Base-by-base conservation (phyloP, 371 early-diverging fungal genomes). In the Mortierella sp. region DNA sequence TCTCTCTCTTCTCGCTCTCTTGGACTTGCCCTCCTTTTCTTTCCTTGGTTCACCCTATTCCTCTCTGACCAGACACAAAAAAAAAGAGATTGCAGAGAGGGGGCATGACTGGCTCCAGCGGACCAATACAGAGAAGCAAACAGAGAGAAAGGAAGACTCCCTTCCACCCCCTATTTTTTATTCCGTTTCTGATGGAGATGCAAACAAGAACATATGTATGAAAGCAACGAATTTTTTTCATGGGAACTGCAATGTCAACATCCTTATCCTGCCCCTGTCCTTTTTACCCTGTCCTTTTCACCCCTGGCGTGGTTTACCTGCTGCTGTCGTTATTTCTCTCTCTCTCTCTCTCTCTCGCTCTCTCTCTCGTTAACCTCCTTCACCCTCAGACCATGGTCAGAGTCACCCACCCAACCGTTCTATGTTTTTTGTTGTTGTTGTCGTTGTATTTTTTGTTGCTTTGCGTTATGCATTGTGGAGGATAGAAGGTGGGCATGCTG, bases 101-200 rank as follows among this genome's bases (percentile, higher is more conserved):
- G 34, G 9, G 61, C 37, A 37, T 37, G 37, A 37, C 61, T 61
- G 61, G 61, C 61, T 61, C 61, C 34, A 61, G 61, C 61, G 61
- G 29, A 61, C 8, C 52, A 16, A 14, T 24, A 19, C 68, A n/a
- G 14, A 37, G 34, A 13, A 39, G 8, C 43, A 31, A 22, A 22
- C 43, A 43, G 13, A 13, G 24, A 43, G 41, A 13, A 50, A 40
- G 11, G 7, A 22, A 66, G 37, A 14, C 55, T 34, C 67, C 29
- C 41, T 48, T 64, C 47, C 40, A 68, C 41, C 75, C 68, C 53
- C 74, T 73, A 66, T 67, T 61, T 66, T 66, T 66, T 64, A 50
- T 24, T 70, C 61, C 58, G 22, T n/a, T 55, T 31, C 41, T 11
- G 43, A 22, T 31, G 31, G 26, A 34, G 53, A 52, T 45, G 66